Evolutionary conservation across 2,329 filamentous ascomycete genomes (phyloP), one percentile per base, ranked within the genome.

Genomic region (Aspergillus sp.): DNA sequence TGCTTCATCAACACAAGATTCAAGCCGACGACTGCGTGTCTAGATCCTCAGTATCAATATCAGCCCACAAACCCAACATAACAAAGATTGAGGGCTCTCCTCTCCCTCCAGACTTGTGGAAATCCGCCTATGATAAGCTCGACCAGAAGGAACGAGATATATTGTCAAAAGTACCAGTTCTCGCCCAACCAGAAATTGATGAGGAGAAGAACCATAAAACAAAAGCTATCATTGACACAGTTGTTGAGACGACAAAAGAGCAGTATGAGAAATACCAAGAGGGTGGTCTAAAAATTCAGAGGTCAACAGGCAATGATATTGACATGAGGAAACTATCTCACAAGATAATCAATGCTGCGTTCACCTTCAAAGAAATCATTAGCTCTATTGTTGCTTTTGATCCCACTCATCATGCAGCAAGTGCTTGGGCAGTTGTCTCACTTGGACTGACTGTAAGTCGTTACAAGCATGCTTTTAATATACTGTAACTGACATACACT

Each of bases 121-220:
- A 57, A 45, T n/a, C 32, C 25, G 53, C 53, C 12, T 56, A 56
- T 48, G 43, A 54, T 23, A 38, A 53, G 27, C 52, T 54, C 9
- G 37, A 47, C 37, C 6, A 47, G 15, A 22, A 48, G 5, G 44
- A 54, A 32, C 47, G 38, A n/a, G 20, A 44, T 15, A 49, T 49
- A 44, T 43, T 54, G 7, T 48, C 45, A 25, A 41, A 15, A 20
- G 42, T 27, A n/a, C n/a, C 43, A 33, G 38, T 22, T 23, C 17
- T 43, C 7, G 19, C 41, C 13, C n/a, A 3, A 13, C 39, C 30
- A 20, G 32, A 39, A 10, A 10, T 33, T 33, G 30, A 15, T 25
- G 44, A 9, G 20, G 47, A 10, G 20, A 44, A 39, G 42, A n/a
- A n/a, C n/a, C 23, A 22, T 27, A 13, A 19, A 30, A 27, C 37